Conservation (phyloP, 2,329 filamentous ascomycete species). For the Zopfia rhizophila region DNA sequence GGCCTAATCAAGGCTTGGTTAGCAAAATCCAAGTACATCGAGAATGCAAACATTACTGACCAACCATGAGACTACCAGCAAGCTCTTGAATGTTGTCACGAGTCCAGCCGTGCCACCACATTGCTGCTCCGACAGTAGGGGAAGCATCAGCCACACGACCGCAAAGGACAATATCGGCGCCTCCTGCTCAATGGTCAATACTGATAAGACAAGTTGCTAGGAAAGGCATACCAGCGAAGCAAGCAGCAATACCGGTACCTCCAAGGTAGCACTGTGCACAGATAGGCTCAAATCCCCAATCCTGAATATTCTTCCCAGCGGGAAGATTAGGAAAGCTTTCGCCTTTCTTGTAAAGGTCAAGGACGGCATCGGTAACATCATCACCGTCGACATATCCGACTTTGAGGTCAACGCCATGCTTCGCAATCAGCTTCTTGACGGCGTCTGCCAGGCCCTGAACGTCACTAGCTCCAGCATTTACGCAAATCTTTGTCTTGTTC, state of each 20-base stretch:
- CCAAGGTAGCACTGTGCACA: conserved; percentile 41
- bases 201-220: too few relatives aligned
- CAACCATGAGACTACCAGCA: conserved; percentile 62
- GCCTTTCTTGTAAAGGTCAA: conserved; percentile 30
- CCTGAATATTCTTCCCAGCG: conserved; percentile 32
- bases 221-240: conserved; percentile 32
- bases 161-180: conserved; percentile 36
- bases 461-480: conserved; percentile 34
- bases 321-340: conserved; percentile 34
- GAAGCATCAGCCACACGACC: conserved; percentile 36
- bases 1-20: conserved; percentile 32
- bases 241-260: conserved; percentile 32
- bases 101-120: conserved; percentile 65
- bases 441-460: conserved; percentile 27
- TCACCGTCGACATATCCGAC: conserved; percentile 59
- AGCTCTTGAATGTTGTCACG: conserved; percentile 57
- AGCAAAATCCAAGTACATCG: not conserved
- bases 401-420: conserved; percentile 41
- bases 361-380: conserved; percentile 47
- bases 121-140: conserved; percentile 62
- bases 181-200: conserved; percentile 12
- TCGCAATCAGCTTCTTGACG: conserved; percentile 27
- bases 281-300: conserved; percentile 36
- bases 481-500: conserved; percentile 31
- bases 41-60: conserved; percentile 35